These are phyloP conservation scores for Simplicillium aogashimaense DNA, from an alignment of 2,329 filamentous ascomycete genomes.

Conservation along the genomic window DNA sequence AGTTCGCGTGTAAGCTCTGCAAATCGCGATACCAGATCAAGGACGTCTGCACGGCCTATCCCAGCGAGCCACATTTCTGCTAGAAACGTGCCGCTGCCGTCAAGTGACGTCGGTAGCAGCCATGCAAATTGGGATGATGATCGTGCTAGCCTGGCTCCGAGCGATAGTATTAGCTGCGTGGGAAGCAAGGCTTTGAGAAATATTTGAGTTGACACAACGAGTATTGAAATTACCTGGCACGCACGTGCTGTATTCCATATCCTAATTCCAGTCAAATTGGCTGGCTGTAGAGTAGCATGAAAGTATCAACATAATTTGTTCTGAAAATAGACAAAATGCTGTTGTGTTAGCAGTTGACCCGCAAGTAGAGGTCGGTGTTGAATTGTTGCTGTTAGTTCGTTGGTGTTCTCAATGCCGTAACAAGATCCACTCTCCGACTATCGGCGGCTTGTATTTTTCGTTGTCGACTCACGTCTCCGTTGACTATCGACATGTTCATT, in stretches of 20 bases:
- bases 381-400: conserved; percentile 1
- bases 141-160: conserved; percentile 43
- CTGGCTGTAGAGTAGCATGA: no score
- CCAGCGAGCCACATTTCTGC: conserved; percentile 2
- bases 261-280: no score
- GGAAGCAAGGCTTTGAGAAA: conserved; percentile 17
- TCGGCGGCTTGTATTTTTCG: no score
- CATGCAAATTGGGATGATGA: conserved; percentile 36
- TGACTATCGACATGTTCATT: no score
- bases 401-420: background rate
- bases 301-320: no score
- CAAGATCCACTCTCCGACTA: background rate
- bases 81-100: conserved; percentile 24
- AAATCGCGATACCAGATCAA: background rate
- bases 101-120: conserved; percentile 29
- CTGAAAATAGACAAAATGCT: no score
- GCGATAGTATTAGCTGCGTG: conserved; percentile 54
- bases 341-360: conserved; percentile 6
- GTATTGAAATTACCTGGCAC: no score
- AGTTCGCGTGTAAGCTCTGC: background rate
- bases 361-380: conserved; percentile 13
- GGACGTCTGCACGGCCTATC: background rate
- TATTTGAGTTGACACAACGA: no score
- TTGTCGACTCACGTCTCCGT: no score
- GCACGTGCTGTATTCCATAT: no score